A percentile compares a stretch with the other conserved stretches of the same genome.
Conservation (phyloP, 2,329 filamentous ascomycete species). For the Knoxdaviesia capensis region DNA sequence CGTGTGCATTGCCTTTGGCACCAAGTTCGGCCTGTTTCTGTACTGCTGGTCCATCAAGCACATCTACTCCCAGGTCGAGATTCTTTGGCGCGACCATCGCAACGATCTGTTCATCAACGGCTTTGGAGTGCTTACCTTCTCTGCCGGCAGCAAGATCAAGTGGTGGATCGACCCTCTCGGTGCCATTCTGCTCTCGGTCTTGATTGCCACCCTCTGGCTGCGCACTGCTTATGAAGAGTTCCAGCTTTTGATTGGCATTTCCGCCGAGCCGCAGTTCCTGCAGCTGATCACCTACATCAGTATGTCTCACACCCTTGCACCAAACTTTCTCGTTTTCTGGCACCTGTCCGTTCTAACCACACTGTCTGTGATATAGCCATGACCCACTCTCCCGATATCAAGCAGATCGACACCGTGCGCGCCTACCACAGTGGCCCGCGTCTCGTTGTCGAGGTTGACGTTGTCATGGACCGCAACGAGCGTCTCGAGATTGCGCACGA, state of each 20-base stretch:
- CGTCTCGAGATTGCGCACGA: constrained; percentile 70
- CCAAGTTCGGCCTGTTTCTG: constrained; percentile 66
- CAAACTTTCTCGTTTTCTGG: neutral
- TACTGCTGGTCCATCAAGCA: constrained; percentile 88
- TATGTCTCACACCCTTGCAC: neutral
- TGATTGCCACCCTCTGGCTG: constrained; percentile 68
- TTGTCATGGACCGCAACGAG: constrained; percentile 69
- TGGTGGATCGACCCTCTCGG: constrained; percentile 96
- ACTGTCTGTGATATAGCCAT: constrained; percentile 32
- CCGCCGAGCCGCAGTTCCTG: constrained; percentile 66
- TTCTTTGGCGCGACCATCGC: constrained; percentile 90
- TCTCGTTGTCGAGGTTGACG: constrained; percentile 85
- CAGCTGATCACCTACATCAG: constrained; percentile 84
- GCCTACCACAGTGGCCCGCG: constrained; percentile 81
- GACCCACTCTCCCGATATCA: constrained; percentile 68
- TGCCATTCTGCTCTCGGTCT: constrained; percentile 59
- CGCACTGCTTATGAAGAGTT: constrained; percentile 78
- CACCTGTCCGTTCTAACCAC: neutral
- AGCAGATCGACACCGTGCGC: constrained; percentile 82
- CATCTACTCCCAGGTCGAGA: constrained; percentile 78
- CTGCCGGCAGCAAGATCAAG: constrained; percentile 69
- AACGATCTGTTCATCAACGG: constrained; percentile 97
- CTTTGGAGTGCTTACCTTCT: constrained; percentile 73
- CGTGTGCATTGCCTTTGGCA: constrained; percentile 63
- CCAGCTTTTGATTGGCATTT: constrained; percentile 73